phyloP scores from a whole-genome alignment of 208 protist genomes.

The Acanthamoeba castellanii region DNA sequence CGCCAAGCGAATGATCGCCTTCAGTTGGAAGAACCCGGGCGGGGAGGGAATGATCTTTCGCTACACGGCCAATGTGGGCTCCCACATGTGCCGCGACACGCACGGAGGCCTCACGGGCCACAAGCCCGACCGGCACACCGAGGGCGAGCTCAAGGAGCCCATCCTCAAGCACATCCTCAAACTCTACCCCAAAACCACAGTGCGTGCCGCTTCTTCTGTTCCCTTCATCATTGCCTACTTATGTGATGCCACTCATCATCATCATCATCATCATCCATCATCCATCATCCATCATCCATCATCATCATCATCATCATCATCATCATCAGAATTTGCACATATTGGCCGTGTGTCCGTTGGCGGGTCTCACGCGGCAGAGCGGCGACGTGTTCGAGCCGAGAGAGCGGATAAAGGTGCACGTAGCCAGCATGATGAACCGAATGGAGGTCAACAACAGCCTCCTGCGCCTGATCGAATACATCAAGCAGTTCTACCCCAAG shows the following conservation, averaged over 20 bases:
- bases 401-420: not conserved
- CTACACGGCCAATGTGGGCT: not conserved
- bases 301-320: not conserved
- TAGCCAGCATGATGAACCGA: not conserved
- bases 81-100: constrained; percentile 31
- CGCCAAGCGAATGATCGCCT: constrained; percentile 24
- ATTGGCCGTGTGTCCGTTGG: constrained; percentile 17
- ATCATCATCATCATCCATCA: not conserved
- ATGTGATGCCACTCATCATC: not conserved
- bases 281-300: not conserved
- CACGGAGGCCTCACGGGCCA: not conserved
- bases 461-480: not conserved
- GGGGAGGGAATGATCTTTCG: not conserved
- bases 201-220: not conserved
- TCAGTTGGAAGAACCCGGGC: constrained; percentile 55
- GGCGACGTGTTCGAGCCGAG: not conserved
- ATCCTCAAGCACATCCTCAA: constrained; percentile 65
- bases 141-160: constrained; percentile 8
- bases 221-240: not conserved
- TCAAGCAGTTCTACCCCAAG: constrained; percentile 5
- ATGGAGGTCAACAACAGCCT: constrained; percentile 61
- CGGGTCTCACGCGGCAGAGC: not conserved
- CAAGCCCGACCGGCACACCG: not conserved
- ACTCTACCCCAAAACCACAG: not conserved
- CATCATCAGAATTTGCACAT: not conserved